Evolutionary conservation across 331 rosid genomes (phyloP), one percentile per base, ranked within the genome.

Genomic region (Rhamnella rubrinervis): DNA sequence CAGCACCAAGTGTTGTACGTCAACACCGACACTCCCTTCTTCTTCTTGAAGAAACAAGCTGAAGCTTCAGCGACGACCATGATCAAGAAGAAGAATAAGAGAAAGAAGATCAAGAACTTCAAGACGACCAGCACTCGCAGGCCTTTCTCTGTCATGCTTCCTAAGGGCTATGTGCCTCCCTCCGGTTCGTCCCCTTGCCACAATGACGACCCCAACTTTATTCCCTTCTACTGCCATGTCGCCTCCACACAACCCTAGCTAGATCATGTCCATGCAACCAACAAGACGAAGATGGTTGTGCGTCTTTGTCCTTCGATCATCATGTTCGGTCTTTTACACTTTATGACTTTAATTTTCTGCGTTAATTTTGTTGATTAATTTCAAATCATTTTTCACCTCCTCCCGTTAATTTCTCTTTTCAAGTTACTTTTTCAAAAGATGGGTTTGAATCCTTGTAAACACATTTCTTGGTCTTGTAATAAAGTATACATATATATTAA

Each of bases 171-270:
- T 46, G 78, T 90, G 20, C 96, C 96, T 68, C 90, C 95, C 40
- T 90, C 96, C 1, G 86, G 88, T 35, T 90, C 96, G 11, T 87
- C 92, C 8, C 92, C 95, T 31, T 90, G 96, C 78, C 93, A 87
- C 74, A 90, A 90, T 49, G 71, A 65, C 12, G 73, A 76, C 66
- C 92, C 96, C 3, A 73, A 74, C 61, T 75, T 83, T 0, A 68
- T 77, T 19, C 65, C 76, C 8, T 75, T 87, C 73, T 82, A 74
- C 77, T 90, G 96, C 70, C 75, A 75, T 47, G 85, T 85, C 63
- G 47, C 76, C 46, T 17, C 67, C 25, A 4, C 81, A 26, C 13
- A 81, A 63, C 92, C 90, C 21, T 86, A 79, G 72, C 60, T 19
- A 50, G 65, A 44, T 7, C 59, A 23, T 25, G 21, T 0, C 23